Conservation (phyloP, 2,329 filamentous ascomycete species). For the Exophiala calicioides region DNA sequence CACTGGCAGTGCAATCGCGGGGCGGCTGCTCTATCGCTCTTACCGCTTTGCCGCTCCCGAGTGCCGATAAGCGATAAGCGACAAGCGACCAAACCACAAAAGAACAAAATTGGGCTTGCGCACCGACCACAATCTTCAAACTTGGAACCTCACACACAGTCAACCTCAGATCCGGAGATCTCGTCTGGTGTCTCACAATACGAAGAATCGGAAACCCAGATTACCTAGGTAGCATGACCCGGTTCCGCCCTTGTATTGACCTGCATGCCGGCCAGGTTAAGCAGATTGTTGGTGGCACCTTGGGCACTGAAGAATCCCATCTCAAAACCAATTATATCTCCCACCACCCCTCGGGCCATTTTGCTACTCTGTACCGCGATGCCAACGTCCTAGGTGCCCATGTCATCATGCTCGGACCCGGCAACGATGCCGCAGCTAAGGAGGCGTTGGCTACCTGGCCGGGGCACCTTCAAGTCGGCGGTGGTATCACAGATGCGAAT, state of each 20-base stretch:
- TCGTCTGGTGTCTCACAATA: conserved; percentile 1
- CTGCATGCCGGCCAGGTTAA: conserved; percentile 97
- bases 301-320: conserved; percentile 64
- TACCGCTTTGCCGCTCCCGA: too few species aligned
- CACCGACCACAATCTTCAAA: too few species aligned
- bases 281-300: conserved; percentile 94
- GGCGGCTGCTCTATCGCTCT: too few species aligned
- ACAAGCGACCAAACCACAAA: too few species aligned
- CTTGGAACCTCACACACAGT: not conserved
- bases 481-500: conserved; percentile 87
- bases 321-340: conserved; percentile 94
- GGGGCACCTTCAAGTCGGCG: conserved; percentile 79
- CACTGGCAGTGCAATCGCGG: not conserved
- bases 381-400: conserved; percentile 76
- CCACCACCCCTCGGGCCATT: conserved; percentile 76
- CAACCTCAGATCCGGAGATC: not conserved
- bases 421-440: conserved; percentile 76
- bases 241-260: conserved; percentile 95
- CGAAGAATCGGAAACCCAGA: not conserved
- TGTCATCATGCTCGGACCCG: conserved; percentile 93
- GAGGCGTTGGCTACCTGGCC: conserved; percentile 80
- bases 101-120: too few species aligned
- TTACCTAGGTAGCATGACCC: conserved; percentile 76
- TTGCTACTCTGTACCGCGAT: conserved; percentile 77
- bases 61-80: too few species aligned